Conservation (phyloP, 1,284 basidiomycete species). For the Polyporus tsugae region DNA sequence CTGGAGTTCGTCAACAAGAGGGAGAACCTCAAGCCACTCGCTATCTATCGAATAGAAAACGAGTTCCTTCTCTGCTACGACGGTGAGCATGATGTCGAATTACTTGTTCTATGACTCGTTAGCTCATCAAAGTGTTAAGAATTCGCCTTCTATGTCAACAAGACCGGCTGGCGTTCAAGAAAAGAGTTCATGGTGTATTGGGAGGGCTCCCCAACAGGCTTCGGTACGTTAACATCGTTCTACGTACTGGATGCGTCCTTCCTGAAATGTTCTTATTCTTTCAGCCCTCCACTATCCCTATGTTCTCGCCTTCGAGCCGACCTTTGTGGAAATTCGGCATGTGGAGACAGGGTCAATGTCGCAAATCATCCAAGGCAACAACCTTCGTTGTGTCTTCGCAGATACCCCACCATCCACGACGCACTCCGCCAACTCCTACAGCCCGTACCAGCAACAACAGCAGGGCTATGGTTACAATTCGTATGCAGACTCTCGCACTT, state of each 20-base stretch:
- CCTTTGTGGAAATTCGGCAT: conserved; percentile 96
- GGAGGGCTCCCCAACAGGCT: conserved; percentile 95
- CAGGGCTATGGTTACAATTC: conserved; percentile 37
- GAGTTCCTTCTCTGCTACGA: conserved; percentile 99
- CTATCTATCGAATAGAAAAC: conserved; percentile 96
- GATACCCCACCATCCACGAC: conserved; percentile 91
- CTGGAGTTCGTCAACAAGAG: conserved; percentile 94
- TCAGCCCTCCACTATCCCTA: conserved; percentile 96
- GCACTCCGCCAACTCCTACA: conserved; percentile 48
- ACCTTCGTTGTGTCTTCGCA: conserved; percentile 90
- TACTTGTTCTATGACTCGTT: conserved; percentile 16
- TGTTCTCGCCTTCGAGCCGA: conserved; percentile 96
- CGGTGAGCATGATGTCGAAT: conserved; percentile 60
- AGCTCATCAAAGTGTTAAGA: conserved; percentile 58
- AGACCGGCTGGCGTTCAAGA: conserved; percentile 92
- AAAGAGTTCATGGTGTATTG: conserved; percentile 96
- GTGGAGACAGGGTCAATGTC: conserved; percentile 93
- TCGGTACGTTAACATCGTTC: conserved; percentile 67
- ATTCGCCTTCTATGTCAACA: conserved; percentile 99
- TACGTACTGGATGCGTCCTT: neutral
- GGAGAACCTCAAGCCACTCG: conserved; percentile 89
- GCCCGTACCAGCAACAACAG: conserved; percentile 42
- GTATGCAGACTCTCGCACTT: conserved; percentile 25
- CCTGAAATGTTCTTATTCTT: neutral
- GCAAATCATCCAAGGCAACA: conserved; percentile 95